Conservation (phyloP, 108 stramenopile genomes). For the Nitzschia palea region DNA sequence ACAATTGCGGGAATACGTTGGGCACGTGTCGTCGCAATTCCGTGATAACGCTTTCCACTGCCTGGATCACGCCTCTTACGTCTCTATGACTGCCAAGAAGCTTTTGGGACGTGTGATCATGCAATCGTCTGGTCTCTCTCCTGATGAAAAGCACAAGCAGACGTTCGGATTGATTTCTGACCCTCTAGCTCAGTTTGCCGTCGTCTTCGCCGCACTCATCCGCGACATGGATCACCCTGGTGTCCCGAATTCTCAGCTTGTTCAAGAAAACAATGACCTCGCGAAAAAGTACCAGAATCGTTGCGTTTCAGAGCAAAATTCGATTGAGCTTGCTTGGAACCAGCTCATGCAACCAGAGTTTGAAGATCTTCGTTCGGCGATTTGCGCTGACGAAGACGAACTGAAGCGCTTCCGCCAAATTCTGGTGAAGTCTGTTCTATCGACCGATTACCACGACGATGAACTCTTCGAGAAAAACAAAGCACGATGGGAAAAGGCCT, state of each 20-base stretch:
- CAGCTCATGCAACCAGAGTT: conserved; percentile 44
- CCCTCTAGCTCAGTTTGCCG: conserved; percentile 43
- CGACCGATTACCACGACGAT: conserved; percentile 34
- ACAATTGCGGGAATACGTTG: conserved; percentile 43
- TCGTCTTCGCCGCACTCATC: conserved; percentile 46
- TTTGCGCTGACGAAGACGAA: conserved; percentile 20
- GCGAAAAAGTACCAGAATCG: conserved; percentile 21
- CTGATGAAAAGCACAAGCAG: conserved; percentile 16
- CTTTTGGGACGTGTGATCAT: conserved; percentile 25
- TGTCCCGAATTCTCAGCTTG: conserved; percentile 37
- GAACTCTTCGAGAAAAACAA: conserved; percentile 20
- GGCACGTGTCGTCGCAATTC: conserved; percentile 47
- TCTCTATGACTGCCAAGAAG: conserved; percentile 56
- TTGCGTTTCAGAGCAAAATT: conserved; percentile 38
- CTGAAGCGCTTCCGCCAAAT: conserved; percentile 22
- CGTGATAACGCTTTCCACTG: conserved; percentile 47
- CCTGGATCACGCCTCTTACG: conserved; percentile 51
- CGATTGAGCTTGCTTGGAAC: conserved; percentile 39
- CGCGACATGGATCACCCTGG: conserved; percentile 48
- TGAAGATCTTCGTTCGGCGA: conserved; percentile 17
- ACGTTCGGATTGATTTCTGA: conserved; percentile 35
- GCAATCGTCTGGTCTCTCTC: neutral
- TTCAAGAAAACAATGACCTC: conserved; percentile 25
- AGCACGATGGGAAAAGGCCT: conserved; percentile 43
- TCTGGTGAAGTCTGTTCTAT: conserved; percentile 18